A percentile compares a stretch with the other conserved stretches of the same genome.
These are phyloP conservation scores for Scheffersomyces amazonensis DNA, from an alignment of 805 yeast genomes.

Conservation along the genomic window DNA sequence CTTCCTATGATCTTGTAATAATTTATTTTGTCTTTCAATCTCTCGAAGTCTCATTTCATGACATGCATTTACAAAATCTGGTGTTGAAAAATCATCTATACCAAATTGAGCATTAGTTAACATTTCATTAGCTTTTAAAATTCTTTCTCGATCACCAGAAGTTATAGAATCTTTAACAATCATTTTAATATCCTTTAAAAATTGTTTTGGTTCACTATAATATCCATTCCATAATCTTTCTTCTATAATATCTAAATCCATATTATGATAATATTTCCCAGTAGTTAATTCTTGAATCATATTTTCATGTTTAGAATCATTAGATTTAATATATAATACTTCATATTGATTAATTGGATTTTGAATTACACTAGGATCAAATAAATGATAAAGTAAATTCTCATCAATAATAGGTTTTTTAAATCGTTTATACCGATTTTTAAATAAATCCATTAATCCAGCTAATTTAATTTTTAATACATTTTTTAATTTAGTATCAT, in stretches of 20 bases:
- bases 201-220: slow-evolving; percentile 90
- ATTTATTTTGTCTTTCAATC: slow-evolving; percentile 46
- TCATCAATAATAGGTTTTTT: slow-evolving; percentile 90
- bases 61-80: slow-evolving; percentile 75
- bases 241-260: slow-evolving; percentile 92
- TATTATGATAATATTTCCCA: slow-evolving; percentile 72
- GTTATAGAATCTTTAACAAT: slow-evolving; percentile 76
- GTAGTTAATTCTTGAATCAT: slow-evolving; percentile 81
- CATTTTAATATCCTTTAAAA: slow-evolving; percentile 77
- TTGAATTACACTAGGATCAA: slow-evolving; percentile 54
- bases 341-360: slow-evolving; percentile 37
- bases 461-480: slow-evolving; percentile 80
- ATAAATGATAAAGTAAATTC: slow-evolving; percentile 64
- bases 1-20: slow-evolving; percentile 32
- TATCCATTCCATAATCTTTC: slow-evolving; percentile 96
- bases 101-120: slow-evolving; percentile 94
- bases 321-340: slow-evolving; percentile 43
- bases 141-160: slow-evolving; percentile 79
- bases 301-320: slow-evolving; percentile 47
- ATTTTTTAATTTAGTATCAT: slow-evolving; percentile 82
- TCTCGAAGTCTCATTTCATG: slow-evolving; percentile 70
- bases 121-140: slow-evolving; percentile 87
- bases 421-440: slow-evolving; percentile 82
- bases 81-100: slow-evolving; percentile 78
- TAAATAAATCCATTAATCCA: slow-evolving; percentile 85